Conservation (phyloP, 2,329 filamentous ascomycete species). For the Diplodia sapinea region DNA sequence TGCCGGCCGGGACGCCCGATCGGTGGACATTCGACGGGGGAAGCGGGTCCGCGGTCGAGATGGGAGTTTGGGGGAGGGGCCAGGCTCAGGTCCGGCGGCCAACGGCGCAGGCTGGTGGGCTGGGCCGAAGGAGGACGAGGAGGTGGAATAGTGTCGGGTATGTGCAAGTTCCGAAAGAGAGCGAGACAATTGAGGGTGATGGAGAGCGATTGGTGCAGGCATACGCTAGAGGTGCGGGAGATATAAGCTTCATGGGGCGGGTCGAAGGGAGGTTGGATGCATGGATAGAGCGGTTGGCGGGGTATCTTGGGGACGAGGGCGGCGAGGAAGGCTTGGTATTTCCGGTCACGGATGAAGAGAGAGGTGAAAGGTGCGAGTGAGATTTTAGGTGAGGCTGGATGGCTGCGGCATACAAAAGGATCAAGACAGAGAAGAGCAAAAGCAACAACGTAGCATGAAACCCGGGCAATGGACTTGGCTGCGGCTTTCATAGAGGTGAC, state of each 20-base stretch:
- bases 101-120: background rate
- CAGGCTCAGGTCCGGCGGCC: background rate
- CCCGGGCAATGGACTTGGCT: too few species aligned
- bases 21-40: background rate
- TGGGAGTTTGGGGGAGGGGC: background rate
- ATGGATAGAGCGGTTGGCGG: background rate
- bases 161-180: background rate
- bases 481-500: too few species aligned
- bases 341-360: conserved; percentile 11
- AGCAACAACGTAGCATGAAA: too few species aligned
- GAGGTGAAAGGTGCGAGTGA: background rate
- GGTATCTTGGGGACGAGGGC: conserved; percentile 1
- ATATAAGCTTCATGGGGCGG: background rate
- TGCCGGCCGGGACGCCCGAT: background rate
- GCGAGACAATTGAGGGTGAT: background rate
- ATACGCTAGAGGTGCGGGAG: background rate
- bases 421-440: too few species aligned
- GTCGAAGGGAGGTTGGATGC: background rate
- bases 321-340: conserved; percentile 15
- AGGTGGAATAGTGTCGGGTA: background rate
- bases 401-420: too few species aligned
- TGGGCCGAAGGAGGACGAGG: background rate
- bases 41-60: background rate
- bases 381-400: background rate
- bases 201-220: background rate